Evolutionary conservation across 169 alveolate genomes (phyloP), one percentile per base, ranked within the genome.

Genomic region (Plasmodium gonderi): DNA sequence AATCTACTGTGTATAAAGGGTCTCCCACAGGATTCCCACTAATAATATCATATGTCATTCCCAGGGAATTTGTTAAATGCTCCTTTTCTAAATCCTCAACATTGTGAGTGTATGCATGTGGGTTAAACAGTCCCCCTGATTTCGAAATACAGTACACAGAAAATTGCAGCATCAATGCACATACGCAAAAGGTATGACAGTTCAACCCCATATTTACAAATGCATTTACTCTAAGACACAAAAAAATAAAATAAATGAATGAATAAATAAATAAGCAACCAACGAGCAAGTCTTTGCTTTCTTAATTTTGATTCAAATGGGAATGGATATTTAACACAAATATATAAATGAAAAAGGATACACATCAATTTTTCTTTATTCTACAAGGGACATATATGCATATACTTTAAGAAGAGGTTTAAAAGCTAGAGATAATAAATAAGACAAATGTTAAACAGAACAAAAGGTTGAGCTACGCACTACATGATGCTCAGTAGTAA

Each of bases 1-100:
- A 95, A 91, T 96, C 98, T 7, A 95, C 95, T 94, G 91, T 91
- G 31, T 94, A 92, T 12, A 68, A 69, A 9, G 98, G 98, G 81
- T 96, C 98, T 3, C 98, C 98, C 23, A 95, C 54, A 2, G 98
- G 98, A 40, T 96, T 96, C 9, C 98, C 98, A 38, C 75, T 92
- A 20, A 96, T 91, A 47, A 91, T 85, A 69, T 96, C 98, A 64
- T 96, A 96, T 4, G 98, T 95, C 60, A 94, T 91, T 4, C 98
- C 98, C 11, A 96, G 77, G 72, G 94, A 96, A 47, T 92, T 97
- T 94, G 40, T 33, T 20, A 90, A 90, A 40, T 90, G 74, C 26
- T 90, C 60, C 33, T 20, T 67, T 29, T 78, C 91, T 14, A 17
- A 64, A n/a, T 29, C 3, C 23, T 74, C 90, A 44, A 64, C 54